A percentile compares a stretch with the other conserved stretches of the same genome.
Conservation (phyloP, 1,139 yeast genomes). For the Kluyveromyces marxianus region DNA sequence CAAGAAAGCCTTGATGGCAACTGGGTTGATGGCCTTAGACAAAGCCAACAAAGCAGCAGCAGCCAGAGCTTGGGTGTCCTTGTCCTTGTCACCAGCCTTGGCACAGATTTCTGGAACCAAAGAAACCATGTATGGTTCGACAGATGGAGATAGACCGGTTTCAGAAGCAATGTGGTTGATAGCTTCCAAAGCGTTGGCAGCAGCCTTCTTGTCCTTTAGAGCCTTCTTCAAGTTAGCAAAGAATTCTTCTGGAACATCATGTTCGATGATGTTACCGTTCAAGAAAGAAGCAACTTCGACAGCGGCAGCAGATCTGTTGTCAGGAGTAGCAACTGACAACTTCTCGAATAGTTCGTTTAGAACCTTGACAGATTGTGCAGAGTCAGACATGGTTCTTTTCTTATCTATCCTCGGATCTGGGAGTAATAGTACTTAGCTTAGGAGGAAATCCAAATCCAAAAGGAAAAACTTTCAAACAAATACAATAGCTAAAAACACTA, state of each 20-base stretch:
- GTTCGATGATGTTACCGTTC: conserved; percentile 96
- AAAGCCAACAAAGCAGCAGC: conserved; percentile 76
- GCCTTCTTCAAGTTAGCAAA: conserved; percentile 70
- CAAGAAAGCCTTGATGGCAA: conserved; percentile 82
- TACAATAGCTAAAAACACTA: background rate
- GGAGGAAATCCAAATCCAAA: background rate
- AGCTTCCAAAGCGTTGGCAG: conserved; percentile 78
- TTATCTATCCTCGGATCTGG: conserved; percentile 4
- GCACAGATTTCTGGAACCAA: conserved; percentile 62
- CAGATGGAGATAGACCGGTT: conserved; percentile 77
- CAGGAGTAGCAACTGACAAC: conserved; percentile 80
- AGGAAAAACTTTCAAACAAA: background rate
- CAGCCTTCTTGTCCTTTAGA: conserved; percentile 70
- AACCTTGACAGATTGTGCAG: conserved; percentile 52
- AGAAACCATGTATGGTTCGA: conserved; percentile 87
- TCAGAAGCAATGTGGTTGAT: conserved; percentile 76
- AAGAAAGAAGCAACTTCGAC: conserved; percentile 85
- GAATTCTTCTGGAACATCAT: conserved; percentile 92
- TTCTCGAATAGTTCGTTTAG: conserved; percentile 89
- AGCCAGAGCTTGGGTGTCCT: conserved; percentile 57
- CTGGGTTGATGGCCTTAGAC: conserved; percentile 80
- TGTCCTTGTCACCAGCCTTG: conserved; percentile 87
- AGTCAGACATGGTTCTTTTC: conserved; percentile 34
- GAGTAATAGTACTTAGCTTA: conserved; percentile 1
- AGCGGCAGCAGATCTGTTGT: conserved; percentile 82